A percentile compares a stretch with the other conserved stretches of the same genome.
Conservation (phyloP, 192 early-diverging fungal species). For the Backusella circina region DNA sequence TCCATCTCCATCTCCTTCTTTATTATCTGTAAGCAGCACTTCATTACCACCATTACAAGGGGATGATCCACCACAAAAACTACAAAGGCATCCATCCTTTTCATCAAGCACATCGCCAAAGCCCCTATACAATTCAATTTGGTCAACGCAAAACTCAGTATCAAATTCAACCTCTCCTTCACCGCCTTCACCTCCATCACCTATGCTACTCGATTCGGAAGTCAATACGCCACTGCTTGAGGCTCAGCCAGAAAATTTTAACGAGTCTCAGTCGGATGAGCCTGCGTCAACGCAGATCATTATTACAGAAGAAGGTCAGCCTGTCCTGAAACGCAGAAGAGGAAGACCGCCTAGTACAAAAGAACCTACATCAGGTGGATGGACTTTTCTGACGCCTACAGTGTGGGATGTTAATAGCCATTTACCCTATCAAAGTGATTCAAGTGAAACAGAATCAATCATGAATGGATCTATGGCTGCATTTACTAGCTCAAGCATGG, state of each 20-base stretch:
- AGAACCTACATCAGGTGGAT: constrained; percentile 11
- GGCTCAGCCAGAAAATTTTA: not conserved
- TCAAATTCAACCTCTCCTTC: not conserved
- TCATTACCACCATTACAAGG: constrained; percentile 24
- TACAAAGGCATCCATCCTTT: constrained; percentile 9
- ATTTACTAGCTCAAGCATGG: constrained; percentile 31
- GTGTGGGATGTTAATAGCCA: constrained; percentile 22
- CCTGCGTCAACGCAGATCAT: constrained; percentile 12
- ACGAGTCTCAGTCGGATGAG: not conserved
- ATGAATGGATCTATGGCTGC: constrained; percentile 32
- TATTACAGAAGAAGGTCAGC: constrained; percentile 12
- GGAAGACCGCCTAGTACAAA: constrained; percentile 17
- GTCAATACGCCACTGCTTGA: not conserved
- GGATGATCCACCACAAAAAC: constrained; percentile 23
- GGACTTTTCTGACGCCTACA: constrained; percentile 29
- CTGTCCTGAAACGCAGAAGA: constrained; percentile 18
- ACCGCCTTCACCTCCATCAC: not conserved
- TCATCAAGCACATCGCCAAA: constrained; percentile 2
- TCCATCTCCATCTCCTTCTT: constrained; percentile 2
- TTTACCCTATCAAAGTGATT: not conserved
- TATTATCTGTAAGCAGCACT: not conserved
- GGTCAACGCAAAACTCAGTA: not conserved
- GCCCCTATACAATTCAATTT: constrained; percentile 1
- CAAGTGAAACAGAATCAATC: not conserved
- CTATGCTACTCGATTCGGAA: not conserved